Percentiles rank a stretch among this genome's conserved stretches.
These are phyloP conservation scores for Claviceps pazoutovae DNA, from an alignment of 2,329 filamentous ascomycete genomes.

Conservation along the genomic window DNA sequence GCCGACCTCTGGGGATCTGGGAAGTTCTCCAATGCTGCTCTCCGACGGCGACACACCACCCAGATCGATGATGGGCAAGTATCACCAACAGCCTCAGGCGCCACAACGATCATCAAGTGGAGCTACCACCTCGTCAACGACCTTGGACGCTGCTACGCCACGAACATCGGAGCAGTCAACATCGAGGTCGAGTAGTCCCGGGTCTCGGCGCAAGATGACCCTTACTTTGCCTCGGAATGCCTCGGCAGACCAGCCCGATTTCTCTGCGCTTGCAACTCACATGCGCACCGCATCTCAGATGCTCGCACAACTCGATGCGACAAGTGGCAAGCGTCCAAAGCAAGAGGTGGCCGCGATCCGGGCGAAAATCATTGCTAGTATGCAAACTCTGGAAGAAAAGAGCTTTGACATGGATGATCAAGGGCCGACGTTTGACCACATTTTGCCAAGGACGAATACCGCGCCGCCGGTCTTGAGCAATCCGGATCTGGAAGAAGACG, in stretches of 20 bases:
- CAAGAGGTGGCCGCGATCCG: slow-evolving; percentile 73
- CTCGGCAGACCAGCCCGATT: slow-evolving; percentile 58
- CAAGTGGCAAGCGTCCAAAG: slow-evolving; percentile 64
- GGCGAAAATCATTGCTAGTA: slow-evolving; percentile 77
- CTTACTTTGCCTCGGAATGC: slow-evolving; percentile 40
- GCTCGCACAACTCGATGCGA: slow-evolving; percentile 70
- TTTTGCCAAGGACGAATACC: slow-evolving; percentile 59
- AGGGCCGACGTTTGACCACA: slow-evolving; percentile 65
- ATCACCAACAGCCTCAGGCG: slow-evolving; percentile 14
- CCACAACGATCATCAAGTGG: slow-evolving; percentile 47
- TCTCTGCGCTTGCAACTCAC: slow-evolving; percentile 70
- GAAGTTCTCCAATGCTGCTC: slow-evolving; percentile 56
- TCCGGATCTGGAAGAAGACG: slow-evolving; percentile 42
- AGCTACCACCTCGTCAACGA: slow-evolving; percentile 43
- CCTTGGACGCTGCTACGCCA: slow-evolving; percentile 49
- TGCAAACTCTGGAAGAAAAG: slow-evolving; percentile 78
- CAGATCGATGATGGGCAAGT: slow-evolving; percentile 16
- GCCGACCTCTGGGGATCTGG: slow-evolving; percentile 64
- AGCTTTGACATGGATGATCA: slow-evolving; percentile 66
- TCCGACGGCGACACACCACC: slow-evolving; percentile 34
- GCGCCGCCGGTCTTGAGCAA: slow-evolving; percentile 24
- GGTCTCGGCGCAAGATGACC: slow-evolving; percentile 44
- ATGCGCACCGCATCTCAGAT: slow-evolving; percentile 82
- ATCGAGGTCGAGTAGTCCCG: slow-evolving; percentile 56
- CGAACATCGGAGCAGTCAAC: slow-evolving; percentile 54